These are phyloP conservation scores for Mimosa bimucronata DNA, from an alignment of 306 rosid genomes.

Conservation along the genomic window DNA sequence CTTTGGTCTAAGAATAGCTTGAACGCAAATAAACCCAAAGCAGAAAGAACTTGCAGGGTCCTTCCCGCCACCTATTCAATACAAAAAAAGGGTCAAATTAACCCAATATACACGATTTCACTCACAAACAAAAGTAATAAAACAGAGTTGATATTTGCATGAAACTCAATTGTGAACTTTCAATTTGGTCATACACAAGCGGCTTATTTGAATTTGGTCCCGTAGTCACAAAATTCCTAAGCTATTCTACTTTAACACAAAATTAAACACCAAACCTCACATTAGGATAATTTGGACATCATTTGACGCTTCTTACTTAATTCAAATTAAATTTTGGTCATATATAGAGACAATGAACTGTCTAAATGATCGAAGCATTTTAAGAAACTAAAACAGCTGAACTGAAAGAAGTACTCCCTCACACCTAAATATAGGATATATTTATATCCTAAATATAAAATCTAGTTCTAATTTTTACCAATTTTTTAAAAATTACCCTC, in stretches of 20 bases:
- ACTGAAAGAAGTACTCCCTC: not conserved
- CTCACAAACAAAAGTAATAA: not conserved
- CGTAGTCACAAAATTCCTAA: not conserved
- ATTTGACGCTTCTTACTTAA: not conserved
- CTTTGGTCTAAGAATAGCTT: slow-evolving; percentile 67
- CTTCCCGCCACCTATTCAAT: slow-evolving; percentile 58
- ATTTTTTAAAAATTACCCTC: too few species aligned
- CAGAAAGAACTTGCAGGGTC: slow-evolving; percentile 63
- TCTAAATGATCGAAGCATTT: not conserved
- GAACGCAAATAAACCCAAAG: slow-evolving; percentile 70
- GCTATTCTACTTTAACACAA: not conserved
- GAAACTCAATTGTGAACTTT: not conserved
- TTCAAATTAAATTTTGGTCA: not conserved
- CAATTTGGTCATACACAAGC: not conserved
- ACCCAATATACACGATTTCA: not conserved
- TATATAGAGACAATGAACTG: not conserved
- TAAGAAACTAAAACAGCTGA: not conserved
- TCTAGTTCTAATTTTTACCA: too few species aligned
- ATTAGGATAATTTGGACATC: not conserved
- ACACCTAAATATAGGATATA: too few species aligned
- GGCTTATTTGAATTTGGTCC: not conserved
- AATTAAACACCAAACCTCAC: not conserved
- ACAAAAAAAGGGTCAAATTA: slow-evolving; percentile 15
- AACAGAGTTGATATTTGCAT: not conserved
- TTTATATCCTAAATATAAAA: too few species aligned